Conservation (phyloP, 1,284 basidiomycete species). For the Phellopilus nigrolimitatus region DNA sequence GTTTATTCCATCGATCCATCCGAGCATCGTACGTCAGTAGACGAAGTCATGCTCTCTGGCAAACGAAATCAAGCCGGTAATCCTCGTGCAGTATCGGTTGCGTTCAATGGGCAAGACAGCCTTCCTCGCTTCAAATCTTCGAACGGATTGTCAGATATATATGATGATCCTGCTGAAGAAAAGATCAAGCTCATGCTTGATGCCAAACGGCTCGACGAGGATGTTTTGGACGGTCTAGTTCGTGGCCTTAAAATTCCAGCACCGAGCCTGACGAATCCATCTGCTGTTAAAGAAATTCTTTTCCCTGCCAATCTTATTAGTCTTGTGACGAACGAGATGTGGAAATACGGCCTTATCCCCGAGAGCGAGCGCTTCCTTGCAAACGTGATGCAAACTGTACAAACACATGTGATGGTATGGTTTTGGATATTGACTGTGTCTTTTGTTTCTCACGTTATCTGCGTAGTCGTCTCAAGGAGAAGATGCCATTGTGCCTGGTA, state of each 20-base stretch:
- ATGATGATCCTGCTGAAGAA: conserved; percentile 91
- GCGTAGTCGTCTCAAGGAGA: conserved; percentile 83
- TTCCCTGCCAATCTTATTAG: conserved; percentile 99
- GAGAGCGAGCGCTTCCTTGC: conserved; percentile 98
- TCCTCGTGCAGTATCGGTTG: conserved; percentile 90
- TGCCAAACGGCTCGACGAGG: conserved; percentile 87
- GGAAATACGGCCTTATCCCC: conserved; percentile 97
- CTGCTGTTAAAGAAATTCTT: conserved; percentile 93
- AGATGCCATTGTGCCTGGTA: conserved; percentile 93
- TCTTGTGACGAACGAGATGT: conserved; percentile 99
- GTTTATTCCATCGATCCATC: conserved; percentile 61
- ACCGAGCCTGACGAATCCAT: conserved; percentile 87
- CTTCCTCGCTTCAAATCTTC: conserved; percentile 59
- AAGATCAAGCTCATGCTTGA: conserved; percentile 94
- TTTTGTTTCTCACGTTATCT: conserved; percentile 9
- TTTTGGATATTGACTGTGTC: conserved; percentile 12
- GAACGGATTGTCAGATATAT: conserved; percentile 72
- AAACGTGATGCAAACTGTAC: conserved; percentile 98
- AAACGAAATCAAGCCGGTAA: conserved; percentile 73
- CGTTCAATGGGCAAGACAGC: conserved; percentile 76
- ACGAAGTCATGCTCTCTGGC: conserved; percentile 75
- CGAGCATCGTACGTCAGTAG: conserved; percentile 65
- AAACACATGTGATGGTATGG: conserved; percentile 96
- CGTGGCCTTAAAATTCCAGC: conserved; percentile 91
- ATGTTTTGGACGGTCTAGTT: conserved; percentile 89